These are phyloP conservation scores for Arabidopsis suecica DNA, from an alignment of 345 rosid genomes.

Conservation along the genomic window DNA sequence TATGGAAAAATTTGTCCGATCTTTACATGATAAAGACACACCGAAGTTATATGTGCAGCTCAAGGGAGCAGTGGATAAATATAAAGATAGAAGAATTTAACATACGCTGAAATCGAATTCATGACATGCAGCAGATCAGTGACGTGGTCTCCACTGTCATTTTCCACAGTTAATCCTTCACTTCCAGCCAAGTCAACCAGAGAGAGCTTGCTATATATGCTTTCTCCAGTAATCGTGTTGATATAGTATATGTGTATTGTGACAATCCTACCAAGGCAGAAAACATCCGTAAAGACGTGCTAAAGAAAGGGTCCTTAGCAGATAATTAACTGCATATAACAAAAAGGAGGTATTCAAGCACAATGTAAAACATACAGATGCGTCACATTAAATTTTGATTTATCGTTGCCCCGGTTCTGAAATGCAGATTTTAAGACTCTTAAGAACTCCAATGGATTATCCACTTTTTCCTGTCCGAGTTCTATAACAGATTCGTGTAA, in stretches of 20 bases:
- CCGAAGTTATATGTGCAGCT: conserved; percentile 19
- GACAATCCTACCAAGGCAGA: conserved; percentile 65
- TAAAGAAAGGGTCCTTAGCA: conserved; percentile 23
- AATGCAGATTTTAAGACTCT: conserved; percentile 72
- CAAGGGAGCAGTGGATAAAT: conserved; percentile 14
- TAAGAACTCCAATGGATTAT: conserved; percentile 82
- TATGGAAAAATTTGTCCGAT: background rate
- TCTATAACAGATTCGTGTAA: conserved; percentile 59
- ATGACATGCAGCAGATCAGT: conserved; percentile 92
- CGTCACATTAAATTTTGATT: conserved; percentile 69
- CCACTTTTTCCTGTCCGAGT: conserved; percentile 71
- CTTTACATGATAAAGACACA: conserved; percentile 4
- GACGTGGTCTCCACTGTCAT: conserved; percentile 83
- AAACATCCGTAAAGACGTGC: conserved; percentile 35
- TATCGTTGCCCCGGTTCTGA: conserved; percentile 66
- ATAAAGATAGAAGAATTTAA: conserved; percentile 24
- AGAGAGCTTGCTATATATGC: conserved; percentile 87
- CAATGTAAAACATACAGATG: conserved; percentile 74
- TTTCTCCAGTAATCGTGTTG: conserved; percentile 86
- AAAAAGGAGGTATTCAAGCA: conserved; percentile 8
- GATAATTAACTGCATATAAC: conserved; percentile 2
- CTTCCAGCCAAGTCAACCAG: conserved; percentile 97
- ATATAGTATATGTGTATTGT: conserved; percentile 77
- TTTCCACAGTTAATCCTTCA: conserved; percentile 75
- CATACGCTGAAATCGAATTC: conserved; percentile 97